Conservation (phyloP, 2,329 filamentous ascomycete species). For the Aschersonia sp. region DNA sequence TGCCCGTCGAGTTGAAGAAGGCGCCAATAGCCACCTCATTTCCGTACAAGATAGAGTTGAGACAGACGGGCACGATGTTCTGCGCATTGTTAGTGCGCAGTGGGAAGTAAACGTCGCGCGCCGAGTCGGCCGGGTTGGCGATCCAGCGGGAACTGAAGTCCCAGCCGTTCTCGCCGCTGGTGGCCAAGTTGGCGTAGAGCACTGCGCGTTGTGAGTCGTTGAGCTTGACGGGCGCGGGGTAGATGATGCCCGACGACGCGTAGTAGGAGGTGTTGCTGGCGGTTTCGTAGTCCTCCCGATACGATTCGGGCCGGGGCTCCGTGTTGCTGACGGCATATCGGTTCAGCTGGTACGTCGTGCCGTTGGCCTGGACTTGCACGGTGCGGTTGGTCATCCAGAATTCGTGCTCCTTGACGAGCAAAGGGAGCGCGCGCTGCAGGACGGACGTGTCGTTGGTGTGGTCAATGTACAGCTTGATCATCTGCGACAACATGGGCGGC, state of each 20-base stretch:
- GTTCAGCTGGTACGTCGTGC: constrained; percentile 39
- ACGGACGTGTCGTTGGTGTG: constrained; percentile 50
- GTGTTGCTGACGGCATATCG: constrained; percentile 47
- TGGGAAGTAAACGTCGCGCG: constrained; percentile 47
- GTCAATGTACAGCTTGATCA: constrained; percentile 50
- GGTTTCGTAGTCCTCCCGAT: constrained; percentile 48
- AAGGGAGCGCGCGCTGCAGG: constrained; percentile 43
- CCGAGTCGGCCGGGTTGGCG: constrained; percentile 40
- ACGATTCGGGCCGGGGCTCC: constrained; percentile 53
- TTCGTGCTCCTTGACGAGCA: constrained; percentile 47
- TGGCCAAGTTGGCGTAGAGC: constrained; percentile 48
- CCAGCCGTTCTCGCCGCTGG: constrained; percentile 52
- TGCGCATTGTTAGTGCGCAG: constrained; percentile 47
- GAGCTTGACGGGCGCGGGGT: constrained; percentile 34
- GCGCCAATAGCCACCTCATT: constrained; percentile 45
- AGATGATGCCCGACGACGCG: constrained; percentile 40
- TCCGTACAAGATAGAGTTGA: constrained; percentile 54
- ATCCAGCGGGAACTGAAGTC: constrained; percentile 50
- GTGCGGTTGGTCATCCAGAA: constrained; percentile 50
- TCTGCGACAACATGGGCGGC: constrained; percentile 50
- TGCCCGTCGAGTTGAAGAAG: constrained; percentile 37
- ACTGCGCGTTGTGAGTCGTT: constrained; percentile 34
- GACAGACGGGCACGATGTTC: constrained; percentile 46
- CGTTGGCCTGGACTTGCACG: constrained; percentile 30
- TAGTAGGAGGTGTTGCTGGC: constrained; percentile 54